Evolutionary conservation across 441 rosid species (phyloP).

Genomic region (Eruca vesicaria): DNA sequence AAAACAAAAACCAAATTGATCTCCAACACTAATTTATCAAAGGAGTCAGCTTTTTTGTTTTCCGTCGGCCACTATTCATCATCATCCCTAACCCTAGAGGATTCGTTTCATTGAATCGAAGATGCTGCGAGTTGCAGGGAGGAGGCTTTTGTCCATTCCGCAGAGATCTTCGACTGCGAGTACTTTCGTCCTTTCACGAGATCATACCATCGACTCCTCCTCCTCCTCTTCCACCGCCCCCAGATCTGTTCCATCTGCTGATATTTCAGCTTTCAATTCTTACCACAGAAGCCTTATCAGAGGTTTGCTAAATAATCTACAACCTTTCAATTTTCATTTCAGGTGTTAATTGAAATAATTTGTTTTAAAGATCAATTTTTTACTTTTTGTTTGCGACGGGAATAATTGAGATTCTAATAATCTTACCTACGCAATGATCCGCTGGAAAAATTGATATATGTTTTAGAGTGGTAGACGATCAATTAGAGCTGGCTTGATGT

Average conservation of each 20-base stretch:
- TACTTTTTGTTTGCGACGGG: not conserved
- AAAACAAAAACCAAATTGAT: constrained; percentile 2
- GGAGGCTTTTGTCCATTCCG: constrained; percentile 53
- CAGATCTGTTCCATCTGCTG: constrained; percentile 32
- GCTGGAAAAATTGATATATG: too few species aligned
- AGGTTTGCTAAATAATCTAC: constrained; percentile 31
- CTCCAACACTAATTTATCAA: not conserved
- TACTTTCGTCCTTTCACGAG: constrained; percentile 40
- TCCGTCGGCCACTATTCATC: constrained; percentile 12
- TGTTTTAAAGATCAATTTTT: not conserved
- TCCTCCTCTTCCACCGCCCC: not conserved
- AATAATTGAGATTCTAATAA: not conserved
- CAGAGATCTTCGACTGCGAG: constrained; percentile 46
- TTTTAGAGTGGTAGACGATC: not conserved
- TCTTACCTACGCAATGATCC: not conserved
- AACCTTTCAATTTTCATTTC: constrained; percentile 2
- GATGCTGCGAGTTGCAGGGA: constrained; percentile 79
- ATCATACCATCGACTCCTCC: constrained; percentile 32
- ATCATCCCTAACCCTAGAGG: not conserved
- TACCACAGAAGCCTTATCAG: constrained; percentile 40
- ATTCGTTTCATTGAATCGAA: constrained; percentile 13
- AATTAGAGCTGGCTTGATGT: not conserved
- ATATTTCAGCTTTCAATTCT: constrained; percentile 34
- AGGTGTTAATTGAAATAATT: not conserved
- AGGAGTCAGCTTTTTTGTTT: not conserved